Evolutionary conservation across 352 stramenopile species (phyloP), one percentile per base, ranked within the genome.

Genomic region (Pythium guiyangense): DNA sequence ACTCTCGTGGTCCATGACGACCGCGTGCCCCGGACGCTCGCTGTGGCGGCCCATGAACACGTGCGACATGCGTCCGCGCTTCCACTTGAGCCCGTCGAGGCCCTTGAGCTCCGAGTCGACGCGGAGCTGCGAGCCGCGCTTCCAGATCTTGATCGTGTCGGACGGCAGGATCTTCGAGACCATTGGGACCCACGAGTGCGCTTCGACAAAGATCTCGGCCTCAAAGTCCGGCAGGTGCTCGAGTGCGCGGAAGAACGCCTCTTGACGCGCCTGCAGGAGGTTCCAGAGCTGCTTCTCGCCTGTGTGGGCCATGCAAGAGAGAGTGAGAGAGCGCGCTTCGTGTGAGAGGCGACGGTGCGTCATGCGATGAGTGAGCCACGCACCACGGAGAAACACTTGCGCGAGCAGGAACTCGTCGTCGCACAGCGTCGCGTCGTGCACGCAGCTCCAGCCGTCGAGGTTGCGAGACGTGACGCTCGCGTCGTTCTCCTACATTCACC

Each of bases 121-220:
- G 9, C 84, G 77, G 40, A 93, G 60, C 35, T 86, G 70, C 39
- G 79, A 75, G 27, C 84, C 79, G 31, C 73, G 74, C 70, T 93
- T 93, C 65, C 60, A 78, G 49, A 93, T 75, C 25, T 67, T 74
- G 48, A 90, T 76, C 31, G 76, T 88, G 59, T 93, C 79, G 5
- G 80, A 90, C 10, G 84, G 84, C 49, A 93, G 61, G 27, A 88
- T 80, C 64, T 75, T 86, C 20, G 84, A 93, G 25, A 93, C 80
- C 10, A 87, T 76, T 1, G 84, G 84, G 39, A 93, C 77, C 84
- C 84, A 93, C 59, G 84, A 93, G 35, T 85, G 80, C 27, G 82
- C 74, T 51, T 91, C 80, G 31, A 91, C 62, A 40, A 87, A 88
- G 48, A 93, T 86, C 60, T 93, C 84, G 10, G 78, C 77, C 44